Evolutionary conservation across 202 grass and related monocot genomes (phyloP).

Genomic region (Dendrocalamus latiflorus): DNA sequence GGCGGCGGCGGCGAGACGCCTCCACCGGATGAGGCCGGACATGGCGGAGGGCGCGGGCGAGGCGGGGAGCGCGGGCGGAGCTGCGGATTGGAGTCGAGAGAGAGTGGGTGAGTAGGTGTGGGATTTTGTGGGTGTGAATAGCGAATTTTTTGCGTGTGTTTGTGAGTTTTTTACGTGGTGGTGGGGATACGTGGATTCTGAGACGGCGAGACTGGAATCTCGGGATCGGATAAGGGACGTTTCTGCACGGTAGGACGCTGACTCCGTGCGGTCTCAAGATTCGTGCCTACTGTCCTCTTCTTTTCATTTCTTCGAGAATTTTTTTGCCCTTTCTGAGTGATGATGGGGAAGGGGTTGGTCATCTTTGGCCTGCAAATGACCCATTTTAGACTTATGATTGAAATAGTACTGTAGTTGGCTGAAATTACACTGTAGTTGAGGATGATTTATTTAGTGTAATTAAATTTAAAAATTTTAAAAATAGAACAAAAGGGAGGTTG

Average conservation of each 20-base stretch:
- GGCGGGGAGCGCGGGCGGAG: not conserved
- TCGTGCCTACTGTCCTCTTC: too few species aligned
- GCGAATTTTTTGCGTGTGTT: not conserved
- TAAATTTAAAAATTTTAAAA: too few species aligned
- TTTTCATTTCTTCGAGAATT: too few species aligned
- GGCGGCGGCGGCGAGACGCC: slow-evolving; percentile 57
- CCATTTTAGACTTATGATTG: not conserved
- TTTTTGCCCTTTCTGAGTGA: too few species aligned
- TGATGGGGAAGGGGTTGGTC: too few species aligned
- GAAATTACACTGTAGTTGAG: too few species aligned
- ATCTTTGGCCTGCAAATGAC: not conserved
- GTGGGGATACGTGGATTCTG: not conserved
- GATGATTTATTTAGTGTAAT: too few species aligned
- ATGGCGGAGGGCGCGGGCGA: slow-evolving; percentile 26
- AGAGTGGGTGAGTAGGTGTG: not conserved
- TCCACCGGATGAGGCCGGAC: slow-evolving; percentile 83
- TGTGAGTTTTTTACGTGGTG: not conserved
- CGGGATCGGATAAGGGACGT: slow-evolving; percentile 10
- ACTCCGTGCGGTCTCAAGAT: not conserved
- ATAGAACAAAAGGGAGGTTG: too few species aligned
- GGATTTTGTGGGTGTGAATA: slow-evolving; percentile 16
- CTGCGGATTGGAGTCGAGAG: slow-evolving; percentile 18
- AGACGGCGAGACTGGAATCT: slow-evolving; percentile 8
- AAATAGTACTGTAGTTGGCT: too few species aligned
- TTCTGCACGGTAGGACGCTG: not conserved